Evolutionary conservation across 2,329 filamentous ascomycete species (phyloP), one percentile per base, ranked within the genome.

Genomic region (Scleromitrula shiraiana): DNA sequence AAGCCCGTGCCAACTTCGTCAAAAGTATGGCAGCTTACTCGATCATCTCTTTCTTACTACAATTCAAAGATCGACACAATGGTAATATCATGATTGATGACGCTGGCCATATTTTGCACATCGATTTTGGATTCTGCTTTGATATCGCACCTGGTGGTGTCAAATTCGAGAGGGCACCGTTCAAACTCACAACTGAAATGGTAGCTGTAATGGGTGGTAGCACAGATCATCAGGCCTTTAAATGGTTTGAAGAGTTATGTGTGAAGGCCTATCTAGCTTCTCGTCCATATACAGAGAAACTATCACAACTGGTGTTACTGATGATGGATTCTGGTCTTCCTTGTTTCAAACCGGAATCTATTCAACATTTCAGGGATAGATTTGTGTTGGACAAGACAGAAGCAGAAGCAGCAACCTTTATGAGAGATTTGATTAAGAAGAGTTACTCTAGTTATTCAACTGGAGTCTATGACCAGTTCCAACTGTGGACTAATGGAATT

Each of bases 41-140:
- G 15, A 84, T 98, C 61, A 97, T 98, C 56, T 94, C 88, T 0
- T 98, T 95, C 70, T 74, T 98, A 12, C 73, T 98, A 30, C 94
- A 98, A 63, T 97, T 99, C 82, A 99, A 99, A 68, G 93, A 99
- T 65, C 83, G 93, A 3, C 93, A 98, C 71, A 98, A 98, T 66
- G 93, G 93, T 53, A 98, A 98, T 72, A 98, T 98, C 72, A 98
- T 98, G 94, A 83, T 98, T 54, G 91, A 98, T 65, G 91, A 96
- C 62, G 87, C 85, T 0, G 93, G 94, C 4, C 93, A 98, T 68
- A 95, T 98, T 61, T 78, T 98, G 46, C 93, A 98, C 71, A 97
- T 98, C 58, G 93, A 98, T 66, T 98, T 98, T 63, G 93, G 93
- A 8, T 99, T 98, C 77, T 97, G 91, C 70, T 98, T 99, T 69